These are phyloP conservation scores for Penicillium egyptiacum DNA, from an alignment of 495 filamentous ascomycete species.

Conservation along the genomic window DNA sequence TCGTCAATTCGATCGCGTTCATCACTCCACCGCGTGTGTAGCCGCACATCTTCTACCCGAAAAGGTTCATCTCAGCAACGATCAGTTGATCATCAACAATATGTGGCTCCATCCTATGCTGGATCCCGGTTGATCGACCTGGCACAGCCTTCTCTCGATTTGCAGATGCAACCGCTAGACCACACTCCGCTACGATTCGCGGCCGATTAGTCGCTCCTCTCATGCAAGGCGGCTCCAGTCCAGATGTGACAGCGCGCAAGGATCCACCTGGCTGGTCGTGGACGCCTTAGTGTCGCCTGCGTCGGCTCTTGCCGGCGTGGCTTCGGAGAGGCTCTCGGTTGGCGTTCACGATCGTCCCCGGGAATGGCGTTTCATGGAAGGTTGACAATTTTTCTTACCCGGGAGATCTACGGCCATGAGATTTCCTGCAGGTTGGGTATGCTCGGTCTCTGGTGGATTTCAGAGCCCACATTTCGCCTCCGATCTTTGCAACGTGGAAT, in stretches of 20 bases:
- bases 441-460: background rate
- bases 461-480: background rate
- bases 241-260: constrained; percentile 28
- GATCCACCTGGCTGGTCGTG: constrained; percentile 21
- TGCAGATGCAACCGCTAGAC: constrained; percentile 1
- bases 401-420: constrained; percentile 23
- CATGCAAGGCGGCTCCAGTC: constrained; percentile 28
- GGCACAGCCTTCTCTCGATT: background rate
- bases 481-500: background rate
- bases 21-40: constrained; percentile 7
- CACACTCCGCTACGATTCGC: constrained; percentile 10
- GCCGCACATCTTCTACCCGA: constrained; percentile 3
- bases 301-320: constrained; percentile 32
- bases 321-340: constrained; percentile 22
- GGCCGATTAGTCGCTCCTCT: constrained; percentile 26
- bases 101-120: constrained; percentile 10
- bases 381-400: constrained; percentile 7
- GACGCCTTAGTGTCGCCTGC: constrained; percentile 23
- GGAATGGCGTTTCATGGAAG: constrained; percentile 13
- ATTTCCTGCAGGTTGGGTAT: constrained; percentile 8
- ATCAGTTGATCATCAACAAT: constrained; percentile 8
- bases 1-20: background rate
- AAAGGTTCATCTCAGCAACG: constrained; percentile 6
- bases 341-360: constrained; percentile 20
- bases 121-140: constrained; percentile 13